Evolutionary conservation across 176 grass and related monocot species (phyloP).

Genomic region (Eremochloa ophiuroides): DNA sequence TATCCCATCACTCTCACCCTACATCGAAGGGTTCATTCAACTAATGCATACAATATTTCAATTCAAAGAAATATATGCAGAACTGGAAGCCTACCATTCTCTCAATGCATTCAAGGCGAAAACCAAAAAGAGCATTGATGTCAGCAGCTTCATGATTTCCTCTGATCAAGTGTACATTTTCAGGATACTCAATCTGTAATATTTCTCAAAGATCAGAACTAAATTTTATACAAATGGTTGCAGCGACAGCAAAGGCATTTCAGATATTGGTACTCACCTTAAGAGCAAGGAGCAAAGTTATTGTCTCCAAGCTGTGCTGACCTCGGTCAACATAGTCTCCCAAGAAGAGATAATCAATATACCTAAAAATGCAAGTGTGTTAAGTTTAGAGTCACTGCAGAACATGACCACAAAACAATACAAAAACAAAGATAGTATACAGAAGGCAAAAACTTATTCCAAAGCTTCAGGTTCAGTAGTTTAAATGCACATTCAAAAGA

Average conservation of each 20-base stretch:
- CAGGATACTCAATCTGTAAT: slow-evolving; percentile 95
- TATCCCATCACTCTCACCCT: slow-evolving; percentile 98
- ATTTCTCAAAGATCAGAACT: slow-evolving; percentile 29
- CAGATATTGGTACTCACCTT: slow-evolving; percentile 58
- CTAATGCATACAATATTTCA: not conserved
- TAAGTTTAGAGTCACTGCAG: slow-evolving; percentile 11
- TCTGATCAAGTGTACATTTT: slow-evolving; percentile 82
- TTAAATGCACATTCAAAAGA: slow-evolving; percentile 19
- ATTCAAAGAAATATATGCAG: slow-evolving; percentile 9
- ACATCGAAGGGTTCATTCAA: slow-evolving; percentile 21
- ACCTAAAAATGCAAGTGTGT: slow-evolving; percentile 45
- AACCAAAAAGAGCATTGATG: slow-evolving; percentile 98
- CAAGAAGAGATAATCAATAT: slow-evolving; percentile 99
- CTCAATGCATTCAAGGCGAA: slow-evolving; percentile 96
- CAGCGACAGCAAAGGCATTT: slow-evolving; percentile 4
- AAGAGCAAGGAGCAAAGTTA: slow-evolving; percentile 92
- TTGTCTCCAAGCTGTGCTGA: slow-evolving; percentile 98
- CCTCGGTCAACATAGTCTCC: slow-evolving; percentile 99
- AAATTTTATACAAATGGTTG: not conserved
- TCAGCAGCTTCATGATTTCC: slow-evolving; percentile 99
- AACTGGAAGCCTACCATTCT: slow-evolving; percentile 70
- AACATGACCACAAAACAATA: not conserved
- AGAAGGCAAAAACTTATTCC: not conserved
- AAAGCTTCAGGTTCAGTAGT: not conserved
- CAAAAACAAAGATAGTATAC: not conserved